Evolutionary conservation across 805 yeast species (phyloP).

Genomic region (Grigorovia transvaalensis): DNA sequence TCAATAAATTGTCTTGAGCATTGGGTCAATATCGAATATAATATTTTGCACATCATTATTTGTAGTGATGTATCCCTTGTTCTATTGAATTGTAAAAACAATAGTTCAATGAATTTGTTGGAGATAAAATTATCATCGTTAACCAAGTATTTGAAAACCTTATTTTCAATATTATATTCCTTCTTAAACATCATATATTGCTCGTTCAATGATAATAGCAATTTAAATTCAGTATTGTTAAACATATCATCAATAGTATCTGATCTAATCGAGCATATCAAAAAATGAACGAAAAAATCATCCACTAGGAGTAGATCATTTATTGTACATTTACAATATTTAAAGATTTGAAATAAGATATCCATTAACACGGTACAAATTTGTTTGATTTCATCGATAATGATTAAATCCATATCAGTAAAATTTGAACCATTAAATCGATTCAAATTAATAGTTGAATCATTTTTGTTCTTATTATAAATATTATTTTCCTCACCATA

Average conservation of each 20-base stretch:
- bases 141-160: slow-evolving; percentile 47
- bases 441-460: not conserved
- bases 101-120: slow-evolving; percentile 52
- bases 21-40: slow-evolving; percentile 59
- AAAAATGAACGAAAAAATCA: slow-evolving; percentile 35
- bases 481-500: slow-evolving; percentile 19
- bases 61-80: slow-evolving; percentile 58
- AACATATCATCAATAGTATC: slow-evolving; percentile 43
- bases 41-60: slow-evolving; percentile 66
- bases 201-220: slow-evolving; percentile 70
- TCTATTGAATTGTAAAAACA: slow-evolving; percentile 69
- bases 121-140: slow-evolving; percentile 30
- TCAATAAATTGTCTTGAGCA: slow-evolving; percentile 41
- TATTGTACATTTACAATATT: slow-evolving; percentile 35
- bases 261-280: slow-evolving; percentile 37
- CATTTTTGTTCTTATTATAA: slow-evolving; percentile 3
- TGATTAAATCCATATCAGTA: slow-evolving; percentile 23
- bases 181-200: slow-evolving; percentile 64
- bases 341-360: slow-evolving; percentile 45
- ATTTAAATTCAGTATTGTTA: slow-evolving; percentile 58
- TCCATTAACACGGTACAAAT: slow-evolving; percentile 39
- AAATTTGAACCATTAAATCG: slow-evolving; percentile 1
- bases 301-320: slow-evolving; percentile 36
- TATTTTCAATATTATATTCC: slow-evolving; percentile 29
- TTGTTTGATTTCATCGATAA: slow-evolving; percentile 29